Evolutionary conservation across 306 rosid species (phyloP).

Genomic region (Prunus dulcis): DNA sequence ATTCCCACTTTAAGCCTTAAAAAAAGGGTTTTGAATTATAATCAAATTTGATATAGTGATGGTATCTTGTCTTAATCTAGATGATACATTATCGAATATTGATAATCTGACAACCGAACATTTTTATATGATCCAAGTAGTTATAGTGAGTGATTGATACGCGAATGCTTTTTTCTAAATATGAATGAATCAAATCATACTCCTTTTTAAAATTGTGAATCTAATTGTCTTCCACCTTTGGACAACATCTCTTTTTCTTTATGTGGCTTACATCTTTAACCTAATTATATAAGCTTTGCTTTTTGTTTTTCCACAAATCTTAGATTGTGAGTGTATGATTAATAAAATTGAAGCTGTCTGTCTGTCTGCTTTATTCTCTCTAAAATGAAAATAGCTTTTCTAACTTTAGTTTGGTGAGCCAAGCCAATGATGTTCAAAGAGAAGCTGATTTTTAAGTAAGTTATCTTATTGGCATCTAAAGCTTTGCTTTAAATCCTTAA

Average conservation of each 20-base stretch:
- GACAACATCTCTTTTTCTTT: constrained; percentile 29
- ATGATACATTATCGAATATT: too few species aligned
- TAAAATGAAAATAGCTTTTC: constrained; percentile 37
- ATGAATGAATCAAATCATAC: not conserved
- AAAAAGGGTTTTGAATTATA: not conserved
- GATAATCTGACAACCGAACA: too few species aligned
- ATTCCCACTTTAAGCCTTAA: not conserved
- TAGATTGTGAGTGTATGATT: constrained; percentile 26
- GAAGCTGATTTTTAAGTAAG: constrained; percentile 40
- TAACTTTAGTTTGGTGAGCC: constrained; percentile 27
- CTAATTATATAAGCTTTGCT: constrained; percentile 14
- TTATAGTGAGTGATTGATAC: not conserved
- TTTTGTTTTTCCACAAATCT: constrained; percentile 12
- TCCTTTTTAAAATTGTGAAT: constrained; percentile 25
- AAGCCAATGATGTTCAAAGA: constrained; percentile 39
- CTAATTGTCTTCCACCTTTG: constrained; percentile 37
- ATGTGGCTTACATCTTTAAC: constrained; percentile 15
- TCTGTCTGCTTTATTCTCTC: constrained; percentile 35
- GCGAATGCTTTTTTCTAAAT: not conserved
- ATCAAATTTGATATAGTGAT: too few species aligned
- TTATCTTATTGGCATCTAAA: constrained; percentile 51
- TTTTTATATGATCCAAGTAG: too few species aligned
- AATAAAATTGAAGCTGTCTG: constrained; percentile 9
- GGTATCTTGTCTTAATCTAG: too few species aligned
- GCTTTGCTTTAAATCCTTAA: constrained; percentile 42